These are phyloP conservation scores for Hibiscus mutabilis DNA, from an alignment of 345 rosid species.

Conservation along the genomic window DNA sequence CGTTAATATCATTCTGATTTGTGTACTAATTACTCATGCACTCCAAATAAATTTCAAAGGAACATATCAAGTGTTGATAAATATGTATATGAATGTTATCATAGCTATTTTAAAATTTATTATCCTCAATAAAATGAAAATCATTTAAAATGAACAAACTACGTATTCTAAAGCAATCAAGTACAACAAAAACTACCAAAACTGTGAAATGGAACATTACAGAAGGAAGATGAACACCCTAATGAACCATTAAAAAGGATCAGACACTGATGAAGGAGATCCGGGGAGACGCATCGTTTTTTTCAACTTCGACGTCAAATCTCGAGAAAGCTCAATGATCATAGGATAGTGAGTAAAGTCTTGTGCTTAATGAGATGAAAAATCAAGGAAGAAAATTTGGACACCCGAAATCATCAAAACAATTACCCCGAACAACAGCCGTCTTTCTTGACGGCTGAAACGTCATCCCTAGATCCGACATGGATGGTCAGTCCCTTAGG, in stretches of 20 bases:
- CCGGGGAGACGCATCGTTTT: neutral
- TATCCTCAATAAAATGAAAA: neutral
- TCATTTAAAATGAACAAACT: neutral
- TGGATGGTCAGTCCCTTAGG: constrained; percentile 65
- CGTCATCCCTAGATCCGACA: constrained; percentile 61
- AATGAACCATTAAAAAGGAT: neutral
- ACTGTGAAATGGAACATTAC: neutral
- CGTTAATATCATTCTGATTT: too few relatives aligned
- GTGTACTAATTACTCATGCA: too few relatives aligned
- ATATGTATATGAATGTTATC: too few relatives aligned
- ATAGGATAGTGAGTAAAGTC: neutral
- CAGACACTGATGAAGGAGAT: neutral
- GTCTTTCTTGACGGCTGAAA: constrained; percentile 61
- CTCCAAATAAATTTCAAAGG: too few relatives aligned
- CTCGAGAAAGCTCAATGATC: neutral
- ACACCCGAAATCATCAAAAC: neutral
- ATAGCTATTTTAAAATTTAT: too few relatives aligned
- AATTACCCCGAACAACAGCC: constrained; percentile 54
- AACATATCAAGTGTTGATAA: too few relatives aligned
- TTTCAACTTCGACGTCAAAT: neutral
- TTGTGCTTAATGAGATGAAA: neutral
- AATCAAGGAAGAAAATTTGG: neutral
- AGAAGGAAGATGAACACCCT: neutral
- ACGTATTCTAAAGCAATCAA: neutral
- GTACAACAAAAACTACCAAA: constrained; percentile 2